Base-by-base conservation (phyloP, 75 land plant genomes). In the Picea sitchensis region DNA sequence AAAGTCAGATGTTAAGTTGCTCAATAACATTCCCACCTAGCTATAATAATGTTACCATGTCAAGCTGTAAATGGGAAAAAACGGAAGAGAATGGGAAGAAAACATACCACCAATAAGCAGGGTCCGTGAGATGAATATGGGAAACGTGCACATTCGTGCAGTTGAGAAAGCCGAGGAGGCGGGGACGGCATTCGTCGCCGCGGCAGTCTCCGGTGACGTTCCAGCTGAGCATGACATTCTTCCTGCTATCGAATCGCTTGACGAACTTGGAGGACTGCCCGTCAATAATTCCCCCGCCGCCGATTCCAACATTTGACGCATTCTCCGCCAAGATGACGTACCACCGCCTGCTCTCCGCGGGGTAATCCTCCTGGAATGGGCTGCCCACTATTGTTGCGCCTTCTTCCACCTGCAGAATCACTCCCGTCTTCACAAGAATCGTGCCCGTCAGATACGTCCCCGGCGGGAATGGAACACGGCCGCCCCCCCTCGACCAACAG, bases 191-290 rank as follows among this genome's bases (percentile, higher is more conserved):
- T 87, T 96, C 99, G 63, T 96, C 95, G 1, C 99, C 99, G 0
- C 3, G 44, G 76, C 99, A 96, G 59, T 75, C 82, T 5, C 99
- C 95, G 6, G 96, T 95, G 59, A n/a, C 59, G 68, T 96, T 96
- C 99, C 99, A 96, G 82, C 99, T 96, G 76, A 91, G 91, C 99
- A 96, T 96, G 68, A 94, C 93, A 77, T 96, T 96, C 91, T 96
- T 96, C 82, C 82, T 83, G 80, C 51, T 62, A 71, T 86, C 83
- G 38, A 73, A 81, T 72, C 81, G 77, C 62, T 74, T 79, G 68
- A 96, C 99, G 75, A 94, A 96, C 80, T 80, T 78, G 73, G 51
- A 77, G 14, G 91, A 88, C 80, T 91, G 97, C 1, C 99, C 99
- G 58, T 92, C 81, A 65, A 96, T 83, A 56, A 58, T 79, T 12